phyloP scores from a whole-genome alignment of 2,329 filamentous ascomycete species.

The Colletotrichum magnum region DNA sequence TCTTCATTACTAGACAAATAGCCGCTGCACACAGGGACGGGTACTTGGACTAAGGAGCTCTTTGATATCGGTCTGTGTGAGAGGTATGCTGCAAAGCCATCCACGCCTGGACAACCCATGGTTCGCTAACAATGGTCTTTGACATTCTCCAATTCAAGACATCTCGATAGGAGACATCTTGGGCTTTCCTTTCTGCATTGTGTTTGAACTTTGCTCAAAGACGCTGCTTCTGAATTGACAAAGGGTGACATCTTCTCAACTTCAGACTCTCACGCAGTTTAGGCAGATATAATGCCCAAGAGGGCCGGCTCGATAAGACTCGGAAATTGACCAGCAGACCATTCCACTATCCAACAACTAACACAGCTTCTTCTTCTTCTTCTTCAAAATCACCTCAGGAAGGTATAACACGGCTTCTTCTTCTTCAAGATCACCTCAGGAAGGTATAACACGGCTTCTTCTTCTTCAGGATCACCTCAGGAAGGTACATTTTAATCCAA shows the following conservation, averaged over 20 bases:
- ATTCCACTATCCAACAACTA: not conserved
- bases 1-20: not conserved
- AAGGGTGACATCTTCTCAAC: too few species aligned
- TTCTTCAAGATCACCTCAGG: too few species aligned
- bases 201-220: too few species aligned
- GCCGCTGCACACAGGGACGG: not conserved
- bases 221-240: too few species aligned
- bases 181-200: too few species aligned
- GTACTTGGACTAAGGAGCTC: not conserved
- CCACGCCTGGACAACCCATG: not conserved
- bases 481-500: too few species aligned
- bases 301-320: not conserved
- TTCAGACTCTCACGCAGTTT: too few species aligned
- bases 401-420: not conserved
- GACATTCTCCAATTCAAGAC: not conserved
- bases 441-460: too few species aligned
- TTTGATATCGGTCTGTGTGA: not conserved
- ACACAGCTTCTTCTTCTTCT: not conserved
- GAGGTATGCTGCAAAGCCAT: not conserved
- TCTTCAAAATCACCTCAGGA: too few species aligned
- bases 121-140: slow-evolving; percentile 16
- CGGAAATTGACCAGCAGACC: not conserved
- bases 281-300: not conserved
- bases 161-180: not conserved
- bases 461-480: too few species aligned